phyloP scores from a whole-genome alignment of 257 asterid species.

The Solanum habrochaites region DNA sequence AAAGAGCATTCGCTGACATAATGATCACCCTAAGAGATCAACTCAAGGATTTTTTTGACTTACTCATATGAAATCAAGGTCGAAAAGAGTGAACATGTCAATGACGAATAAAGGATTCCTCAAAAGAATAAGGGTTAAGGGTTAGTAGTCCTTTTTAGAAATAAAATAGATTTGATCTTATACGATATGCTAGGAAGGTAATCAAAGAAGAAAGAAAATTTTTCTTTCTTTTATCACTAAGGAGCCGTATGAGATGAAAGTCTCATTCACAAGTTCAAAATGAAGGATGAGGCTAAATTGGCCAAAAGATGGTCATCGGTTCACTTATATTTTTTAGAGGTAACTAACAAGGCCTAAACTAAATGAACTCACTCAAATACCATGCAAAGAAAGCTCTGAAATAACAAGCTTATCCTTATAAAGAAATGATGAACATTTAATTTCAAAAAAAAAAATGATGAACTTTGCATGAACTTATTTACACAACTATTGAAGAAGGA shows the following conservation, averaged over 20 bases:
- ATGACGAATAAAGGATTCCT: neutral
- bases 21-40: neutral
- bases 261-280: neutral
- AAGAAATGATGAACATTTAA: neutral
- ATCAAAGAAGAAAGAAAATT: neutral
- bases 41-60: neutral
- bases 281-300: neutral
- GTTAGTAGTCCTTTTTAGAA: neutral
- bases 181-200: neutral
- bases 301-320: neutral
- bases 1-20: neutral
- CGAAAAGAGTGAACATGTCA: neutral
- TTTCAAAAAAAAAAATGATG: too few species aligned
- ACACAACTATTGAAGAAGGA: neutral
- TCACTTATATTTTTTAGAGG: neutral
- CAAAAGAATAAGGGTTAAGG: neutral
- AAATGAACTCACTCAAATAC: neutral
- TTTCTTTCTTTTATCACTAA: neutral
- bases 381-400: neutral
- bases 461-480: neutral
- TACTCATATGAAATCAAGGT: neutral
- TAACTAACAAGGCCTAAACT: neutral
- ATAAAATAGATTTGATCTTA: neutral
- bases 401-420: neutral
- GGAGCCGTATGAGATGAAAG: neutral